These are phyloP conservation scores for Ganoderma lingzhi DNA, from an alignment of 1,284 basidiomycete genomes.

Conservation along the genomic window DNA sequence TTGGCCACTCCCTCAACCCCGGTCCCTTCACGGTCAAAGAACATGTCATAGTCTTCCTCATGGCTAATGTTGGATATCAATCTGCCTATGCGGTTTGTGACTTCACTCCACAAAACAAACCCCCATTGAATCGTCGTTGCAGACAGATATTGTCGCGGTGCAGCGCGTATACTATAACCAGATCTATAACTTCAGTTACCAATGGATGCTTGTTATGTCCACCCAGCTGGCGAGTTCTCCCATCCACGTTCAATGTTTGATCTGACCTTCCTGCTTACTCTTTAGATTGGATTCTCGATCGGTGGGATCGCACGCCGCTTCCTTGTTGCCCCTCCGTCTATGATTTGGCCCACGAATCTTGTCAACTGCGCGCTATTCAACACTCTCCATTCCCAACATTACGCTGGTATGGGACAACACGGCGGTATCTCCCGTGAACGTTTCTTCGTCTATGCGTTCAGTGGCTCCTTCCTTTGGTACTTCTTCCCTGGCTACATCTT, in stretches of 20 bases:
- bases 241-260: slow-evolving; percentile 36
- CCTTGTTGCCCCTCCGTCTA: slow-evolving; percentile 73
- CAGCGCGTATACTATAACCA: slow-evolving; percentile 79
- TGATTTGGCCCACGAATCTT: slow-evolving; percentile 76
- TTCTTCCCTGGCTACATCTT: slow-evolving; percentile 58
- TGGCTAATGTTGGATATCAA: slow-evolving; percentile 58
- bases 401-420: slow-evolving; percentile 66
- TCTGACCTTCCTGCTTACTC: slow-evolving; percentile 67
- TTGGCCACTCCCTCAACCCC: slow-evolving; percentile 71
- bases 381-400: slow-evolving; percentile 71
- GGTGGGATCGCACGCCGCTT: slow-evolving; percentile 67
- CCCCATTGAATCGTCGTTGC: slow-evolving; percentile 28
- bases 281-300: slow-evolving; percentile 86
- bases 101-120: background rate
- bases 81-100: slow-evolving; percentile 49
- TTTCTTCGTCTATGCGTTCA: slow-evolving; percentile 41
- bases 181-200: slow-evolving; percentile 69
- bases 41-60: slow-evolving; percentile 69
- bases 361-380: slow-evolving; percentile 87
- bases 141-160: slow-evolving; percentile 82
- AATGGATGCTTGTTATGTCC: slow-evolving; percentile 85
- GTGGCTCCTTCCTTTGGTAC: slow-evolving; percentile 40
- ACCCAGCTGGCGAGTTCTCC: slow-evolving; percentile 66
- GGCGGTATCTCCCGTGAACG: slow-evolving; percentile 62
- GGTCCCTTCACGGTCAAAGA: slow-evolving; percentile 63